Base-by-base conservation (phyloP, 2,329 filamentous ascomycete species). In the Exserohilum rostratum region DNA sequence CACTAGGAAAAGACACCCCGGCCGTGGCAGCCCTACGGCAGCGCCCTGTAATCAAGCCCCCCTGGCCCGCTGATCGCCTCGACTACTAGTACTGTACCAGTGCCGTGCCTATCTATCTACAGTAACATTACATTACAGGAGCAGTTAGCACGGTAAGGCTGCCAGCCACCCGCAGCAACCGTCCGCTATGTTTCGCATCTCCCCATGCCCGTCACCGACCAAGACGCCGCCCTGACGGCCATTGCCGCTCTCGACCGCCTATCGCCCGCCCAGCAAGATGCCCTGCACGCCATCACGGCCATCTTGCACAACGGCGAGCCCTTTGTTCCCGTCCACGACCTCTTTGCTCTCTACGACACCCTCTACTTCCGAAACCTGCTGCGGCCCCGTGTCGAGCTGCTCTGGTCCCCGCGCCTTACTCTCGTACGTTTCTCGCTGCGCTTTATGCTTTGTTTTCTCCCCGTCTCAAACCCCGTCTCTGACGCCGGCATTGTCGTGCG, bases 331-430 rank as follows among this genome's bases (percentile, higher is more conserved):
- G 64, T 79, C 17, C 73, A 77, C 40, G 65, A 73, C 50, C 72
- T 79, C 5, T 78, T 79, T 52, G 60, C 54, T 12, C 65, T 74
- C 47, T 79, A 77, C 61, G 70, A 78, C 57, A 64, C 70, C 20
- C 65, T 80, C 38, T 79, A 80, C 68, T 79, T 80, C 62, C 70
- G 76, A 38, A 61, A 62, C 17, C 68, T 78, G 11, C 69, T 80
- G 2, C 46, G 72, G 6, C 66, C 74, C 6, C 69, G 70, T 30
- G 77, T 79, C n/a, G 71, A 79, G 46, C 68, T 79, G 18, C 65
- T 74, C 5, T 80, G 78, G 78, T 79, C 77, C 20, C 57, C 71
- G 27, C 70, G 77, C 43, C 64, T 79, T 57, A 79, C 77, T n/a
- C 71, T 79, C 66, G 51, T 54, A 45, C 27, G 51, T 54, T 50